These are phyloP conservation scores for Talaromyces liani DNA, from an alignment of 495 filamentous ascomycete species.

Conservation along the genomic window DNA sequence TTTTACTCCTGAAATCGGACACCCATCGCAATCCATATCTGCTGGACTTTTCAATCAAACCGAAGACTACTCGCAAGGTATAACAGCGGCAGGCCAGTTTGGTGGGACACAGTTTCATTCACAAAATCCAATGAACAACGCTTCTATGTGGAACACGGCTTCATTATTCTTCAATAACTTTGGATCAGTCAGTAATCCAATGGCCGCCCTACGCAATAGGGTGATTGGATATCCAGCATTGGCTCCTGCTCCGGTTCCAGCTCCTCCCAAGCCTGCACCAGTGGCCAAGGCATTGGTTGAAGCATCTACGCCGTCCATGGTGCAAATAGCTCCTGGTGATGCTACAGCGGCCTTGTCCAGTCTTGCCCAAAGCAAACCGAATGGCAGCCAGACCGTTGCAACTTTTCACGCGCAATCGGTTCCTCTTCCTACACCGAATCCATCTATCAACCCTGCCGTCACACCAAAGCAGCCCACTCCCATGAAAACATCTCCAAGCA, in stretches of 20 bases:
- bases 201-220: conserved; percentile 1
- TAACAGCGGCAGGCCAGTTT: not conserved
- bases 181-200: not conserved
- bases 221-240: not conserved
- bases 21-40: not conserved
- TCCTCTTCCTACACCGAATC: not conserved
- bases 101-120: not conserved
- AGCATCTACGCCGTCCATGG: not conserved
- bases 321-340: not conserved
- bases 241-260: not conserved
- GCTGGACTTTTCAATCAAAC: not conserved
- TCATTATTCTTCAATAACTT: not conserved
- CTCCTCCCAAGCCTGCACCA: conserved; percentile 2
- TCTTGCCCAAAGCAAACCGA: not conserved
- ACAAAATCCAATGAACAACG: not conserved
- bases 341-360: not conserved
- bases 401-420: not conserved
- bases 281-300: not conserved
- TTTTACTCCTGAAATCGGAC: not conserved
- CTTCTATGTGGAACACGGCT: conserved; percentile 2
- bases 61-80: not conserved
- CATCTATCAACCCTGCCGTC: not conserved
- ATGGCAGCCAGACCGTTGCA: not conserved
- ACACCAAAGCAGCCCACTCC: conserved; percentile 5
- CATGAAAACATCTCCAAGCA: conserved; percentile 6